A percentile compares a stretch with the other conserved stretches of the same genome.
Conservation (phyloP, 257 asterid species). For the Ilex asprella region DNA sequence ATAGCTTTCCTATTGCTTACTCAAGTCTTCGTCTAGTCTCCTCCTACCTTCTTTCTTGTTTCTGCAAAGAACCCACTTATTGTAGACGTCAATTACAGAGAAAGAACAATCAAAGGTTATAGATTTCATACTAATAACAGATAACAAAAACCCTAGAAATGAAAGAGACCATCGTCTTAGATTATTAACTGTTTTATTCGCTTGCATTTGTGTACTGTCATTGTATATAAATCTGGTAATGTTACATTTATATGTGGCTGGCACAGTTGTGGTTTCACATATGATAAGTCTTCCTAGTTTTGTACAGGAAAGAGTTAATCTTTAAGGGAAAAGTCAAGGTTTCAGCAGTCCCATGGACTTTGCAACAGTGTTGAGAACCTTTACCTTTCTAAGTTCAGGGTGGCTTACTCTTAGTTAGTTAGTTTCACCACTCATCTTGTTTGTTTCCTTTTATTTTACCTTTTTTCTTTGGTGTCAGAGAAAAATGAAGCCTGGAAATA, state of each 20-base stretch:
- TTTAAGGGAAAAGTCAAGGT: constrained; percentile 20
- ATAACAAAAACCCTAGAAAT: constrained; percentile 28
- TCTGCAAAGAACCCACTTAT: too few species aligned
- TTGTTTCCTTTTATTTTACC: constrained; percentile 12
- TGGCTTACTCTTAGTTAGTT: constrained; percentile 4
- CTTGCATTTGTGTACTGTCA: background rate
- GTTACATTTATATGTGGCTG: constrained; percentile 9
- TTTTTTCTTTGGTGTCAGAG: constrained; percentile 35
- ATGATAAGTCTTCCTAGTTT: constrained; percentile 7
- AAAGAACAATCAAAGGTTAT: too few species aligned
- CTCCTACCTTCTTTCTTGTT: too few species aligned
- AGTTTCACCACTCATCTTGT: too few species aligned
- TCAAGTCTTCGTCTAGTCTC: too few species aligned
- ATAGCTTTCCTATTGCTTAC: too few species aligned
- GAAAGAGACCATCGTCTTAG: background rate
- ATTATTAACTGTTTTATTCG: background rate
- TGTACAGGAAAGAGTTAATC: constrained; percentile 21
- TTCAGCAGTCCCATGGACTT: too few species aligned
- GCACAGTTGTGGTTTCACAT: constrained; percentile 14
- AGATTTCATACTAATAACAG: too few species aligned
- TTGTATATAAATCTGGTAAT: background rate
- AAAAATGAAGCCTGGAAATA: constrained; percentile 20
- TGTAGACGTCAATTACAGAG: too few species aligned
- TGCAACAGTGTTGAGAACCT: constrained; percentile 18
- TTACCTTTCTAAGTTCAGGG: constrained; percentile 12